These are phyloP conservation scores for Tripterygium wilfordii DNA, from an alignment of 177 flowering plant genomes.

Conservation along the genomic window DNA sequence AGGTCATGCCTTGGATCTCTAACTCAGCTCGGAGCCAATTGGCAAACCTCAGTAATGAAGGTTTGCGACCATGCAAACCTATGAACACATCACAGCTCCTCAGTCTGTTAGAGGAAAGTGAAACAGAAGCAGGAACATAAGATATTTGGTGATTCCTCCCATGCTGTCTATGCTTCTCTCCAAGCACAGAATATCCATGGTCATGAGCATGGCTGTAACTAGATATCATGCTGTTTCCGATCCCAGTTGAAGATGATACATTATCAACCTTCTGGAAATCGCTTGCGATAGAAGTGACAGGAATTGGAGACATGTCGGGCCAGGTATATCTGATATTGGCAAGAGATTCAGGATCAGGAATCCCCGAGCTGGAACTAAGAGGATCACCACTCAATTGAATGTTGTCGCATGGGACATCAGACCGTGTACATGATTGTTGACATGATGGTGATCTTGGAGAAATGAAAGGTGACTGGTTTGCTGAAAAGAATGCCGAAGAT, in stretches of 20 bases:
- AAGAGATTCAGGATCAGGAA: conserved; percentile 25
- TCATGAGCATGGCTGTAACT: conserved; percentile 27
- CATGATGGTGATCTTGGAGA: conserved; percentile 70
- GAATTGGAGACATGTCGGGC: conserved; percentile 24
- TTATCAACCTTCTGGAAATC: conserved; percentile 34
- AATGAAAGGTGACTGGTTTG: conserved; percentile 86
- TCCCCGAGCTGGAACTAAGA: conserved; percentile 17
- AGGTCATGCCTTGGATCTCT: conserved; percentile 81
- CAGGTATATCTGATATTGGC: conserved; percentile 17
- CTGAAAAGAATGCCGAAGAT: conserved; percentile 84
- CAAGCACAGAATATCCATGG: conserved; percentile 23
- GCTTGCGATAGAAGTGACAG: conserved; percentile 18
- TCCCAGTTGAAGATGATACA: conserved; percentile 43
- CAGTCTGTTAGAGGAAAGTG: conserved; percentile 44
- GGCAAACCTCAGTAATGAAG: conserved; percentile 63
- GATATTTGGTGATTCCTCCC: conserved; percentile 35
- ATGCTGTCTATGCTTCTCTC: conserved; percentile 35
- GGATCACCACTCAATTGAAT: conserved; percentile 19
- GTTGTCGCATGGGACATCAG: conserved; percentile 31
- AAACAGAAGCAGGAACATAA: conserved; percentile 33
- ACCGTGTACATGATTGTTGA: conserved; percentile 27
- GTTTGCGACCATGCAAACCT: conserved; percentile 79
- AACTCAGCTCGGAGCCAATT: conserved; percentile 90
- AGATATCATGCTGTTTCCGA: conserved; percentile 33
- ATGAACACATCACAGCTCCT: conserved; percentile 85